Evolutionary conservation across 768 basidiomycete genomes (phyloP).

Genomic region (Megacollybia marginata): DNA sequence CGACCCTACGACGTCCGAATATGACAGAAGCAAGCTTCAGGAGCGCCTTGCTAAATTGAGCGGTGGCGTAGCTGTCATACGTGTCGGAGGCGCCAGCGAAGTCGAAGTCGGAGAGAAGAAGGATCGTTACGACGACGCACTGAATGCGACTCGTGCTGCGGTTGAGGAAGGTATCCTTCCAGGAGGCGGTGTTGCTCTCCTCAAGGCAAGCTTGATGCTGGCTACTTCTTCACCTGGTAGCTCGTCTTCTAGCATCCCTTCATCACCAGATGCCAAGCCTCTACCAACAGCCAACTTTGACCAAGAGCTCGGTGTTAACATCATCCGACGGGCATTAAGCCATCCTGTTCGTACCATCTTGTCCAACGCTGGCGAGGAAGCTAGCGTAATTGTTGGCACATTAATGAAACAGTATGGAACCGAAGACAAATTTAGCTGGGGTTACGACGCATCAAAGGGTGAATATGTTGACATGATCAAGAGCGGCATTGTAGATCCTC

Average conservation of each 20-base stretch:
- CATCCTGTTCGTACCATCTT: conserved; percentile 85
- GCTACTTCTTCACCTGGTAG: conserved; percentile 43
- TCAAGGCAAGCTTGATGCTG: conserved; percentile 76
- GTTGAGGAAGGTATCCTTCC: conserved; percentile 99
- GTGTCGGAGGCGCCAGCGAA: conserved; percentile 88
- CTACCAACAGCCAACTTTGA: conserved; percentile 90
- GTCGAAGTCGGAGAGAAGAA: conserved; percentile 99
- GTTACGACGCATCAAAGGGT: conserved; percentile 88
- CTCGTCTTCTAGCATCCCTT: conserved; percentile 40
- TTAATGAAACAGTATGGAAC: conserved; percentile 62
- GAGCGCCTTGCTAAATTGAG: conserved; percentile 94
- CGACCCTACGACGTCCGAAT: conserved; percentile 85
- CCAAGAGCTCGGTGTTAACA: conserved; percentile 91
- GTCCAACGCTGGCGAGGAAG: conserved; percentile 91
- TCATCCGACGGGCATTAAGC: conserved; percentile 81
- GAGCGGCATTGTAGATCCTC: conserved; percentile 89
- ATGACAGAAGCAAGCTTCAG: conserved; percentile 90
- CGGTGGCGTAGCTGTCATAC: conserved; percentile 97
- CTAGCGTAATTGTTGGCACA: conserved; percentile 86
- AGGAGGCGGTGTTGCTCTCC: conserved; percentile 89
- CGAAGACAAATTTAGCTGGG: conserved; percentile 75
- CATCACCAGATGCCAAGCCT: conserved; percentile 51
- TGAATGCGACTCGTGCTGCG: conserved; percentile 96
- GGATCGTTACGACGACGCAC: conserved; percentile 94
- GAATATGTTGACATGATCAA: conserved; percentile 95